Percentiles rank a stretch among this genome's conserved stretches.
These are phyloP conservation scores for Terana coerulea DNA, from an alignment of 768 basidiomycete species.

Conservation along the genomic window DNA sequence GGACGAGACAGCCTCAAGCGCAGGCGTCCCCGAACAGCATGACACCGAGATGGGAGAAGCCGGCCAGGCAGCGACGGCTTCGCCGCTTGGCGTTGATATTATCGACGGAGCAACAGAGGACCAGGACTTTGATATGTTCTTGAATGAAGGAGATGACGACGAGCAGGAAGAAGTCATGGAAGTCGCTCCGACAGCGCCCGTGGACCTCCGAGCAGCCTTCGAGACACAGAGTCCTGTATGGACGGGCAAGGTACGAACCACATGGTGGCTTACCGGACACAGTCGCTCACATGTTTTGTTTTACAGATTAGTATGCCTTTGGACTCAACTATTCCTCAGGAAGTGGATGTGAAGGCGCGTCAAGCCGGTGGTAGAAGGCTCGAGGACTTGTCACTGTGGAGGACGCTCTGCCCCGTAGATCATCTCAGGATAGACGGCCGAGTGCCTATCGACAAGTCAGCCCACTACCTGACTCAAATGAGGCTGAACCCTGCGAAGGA, in stretches of 20 bases:
- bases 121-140: slow-evolving; percentile 84
- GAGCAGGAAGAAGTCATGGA: slow-evolving; percentile 23
- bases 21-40: slow-evolving; percentile 22
- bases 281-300: slow-evolving; percentile 14
- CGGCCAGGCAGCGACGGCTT: neutral
- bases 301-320: slow-evolving; percentile 74
- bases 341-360: slow-evolving; percentile 62
- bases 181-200: slow-evolving; percentile 24
- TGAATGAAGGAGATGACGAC: slow-evolving; percentile 66
- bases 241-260: slow-evolving; percentile 61
- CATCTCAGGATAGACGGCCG: slow-evolving; percentile 79
- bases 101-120: slow-evolving; percentile 51
- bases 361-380: slow-evolving; percentile 77
- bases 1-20: slow-evolving; percentile 28
- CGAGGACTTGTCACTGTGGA: slow-evolving; percentile 65
- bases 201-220: slow-evolving; percentile 46
- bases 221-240: slow-evolving; percentile 63
- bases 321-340: slow-evolving; percentile 66
- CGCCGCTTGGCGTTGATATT: slow-evolving; percentile 33
- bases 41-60: slow-evolving; percentile 30
- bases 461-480: slow-evolving; percentile 75
- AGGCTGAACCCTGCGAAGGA: slow-evolving; percentile 76
- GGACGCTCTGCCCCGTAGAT: slow-evolving; percentile 67
- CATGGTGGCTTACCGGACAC: neutral
- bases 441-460: slow-evolving; percentile 71